Base-by-base conservation (phyloP, 345 rosid species). In the Arabis alpina region DNA sequence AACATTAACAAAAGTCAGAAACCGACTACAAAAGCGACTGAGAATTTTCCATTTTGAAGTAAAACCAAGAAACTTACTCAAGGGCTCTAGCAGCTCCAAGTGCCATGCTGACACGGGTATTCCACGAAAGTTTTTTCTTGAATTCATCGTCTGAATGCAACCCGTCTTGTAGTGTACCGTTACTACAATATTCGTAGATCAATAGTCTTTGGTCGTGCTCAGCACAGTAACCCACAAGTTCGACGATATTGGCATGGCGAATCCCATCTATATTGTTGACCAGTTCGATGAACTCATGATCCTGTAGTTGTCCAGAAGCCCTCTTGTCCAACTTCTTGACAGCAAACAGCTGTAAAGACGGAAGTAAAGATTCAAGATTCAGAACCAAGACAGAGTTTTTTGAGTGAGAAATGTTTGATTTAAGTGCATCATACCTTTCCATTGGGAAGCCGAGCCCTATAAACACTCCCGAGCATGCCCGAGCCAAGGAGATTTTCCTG, bases 41-140 rank as follows among this genome's bases (percentile, higher is more conserved):
- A 9, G 23, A n/a, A 6, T 2, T 27, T 49, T 64, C 64, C 2
- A 11, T 43, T 54, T 27, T 63, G 25, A 50, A 43, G 25, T 59
- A 27, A 9, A 51, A 48, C 61, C 48, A 77, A 44, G 63, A 25
- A 28, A 83, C 96, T 89, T 85, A 94, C 99, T 88, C 94, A 36
- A 95, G 83, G 65, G 97, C 96, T 80, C 88, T 86, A 58, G 99
- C 97, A 77, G 97, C 94, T 82, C 91, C 96, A 71, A 95, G 94
- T 41, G 97, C 91, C 85, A 92, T 87, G 47, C 80, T 74, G n/a
- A 95, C 44, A 16, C 98, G 96, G 45, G 83, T 68, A 76, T 84
- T 87, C 99, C 99, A 92, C 1, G 96, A 80, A 41, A 95, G 83
- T 14, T 80, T 76, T 75, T 61, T 81, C 75, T 76, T 90, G 48